Base-by-base conservation (phyloP, 768 basidiomycete species). In the Punctularia strigosozonata region DNA sequence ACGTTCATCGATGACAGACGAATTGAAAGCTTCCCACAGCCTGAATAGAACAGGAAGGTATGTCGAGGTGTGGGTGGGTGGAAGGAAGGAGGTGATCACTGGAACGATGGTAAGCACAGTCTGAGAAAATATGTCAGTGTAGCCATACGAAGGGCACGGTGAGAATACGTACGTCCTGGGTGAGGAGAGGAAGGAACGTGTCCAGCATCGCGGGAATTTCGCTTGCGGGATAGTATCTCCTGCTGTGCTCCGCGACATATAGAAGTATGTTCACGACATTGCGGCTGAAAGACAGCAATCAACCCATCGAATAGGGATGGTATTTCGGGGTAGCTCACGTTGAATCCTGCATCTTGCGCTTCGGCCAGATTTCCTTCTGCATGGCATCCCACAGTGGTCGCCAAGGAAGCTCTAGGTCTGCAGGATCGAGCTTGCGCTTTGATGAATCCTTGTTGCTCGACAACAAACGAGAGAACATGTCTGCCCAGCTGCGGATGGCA, bases 1-100 rank as follows among this genome's bases (percentile, higher is more conserved):
- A 43, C 81, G 71, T 43, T 88, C 85, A 45, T 89, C 84, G 36
- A 86, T 58, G 13, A 76, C 59, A 33, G 71, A 69, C 1, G 82
- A 83, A 50, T 84, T 84, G 50, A 86, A 80, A 4, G 77, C 74
- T 47, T 84, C 79, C 81, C 85, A 85, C 4, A 87, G 59, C 41
- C 67, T 75, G 61, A 88, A 84, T 12, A 88, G 51, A 1, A 73
- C 51, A 7, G 85, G 82, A 31, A 87, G 59, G 53, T 87, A 89
- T 6, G 75, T 61, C 38, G 81, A 71, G 6, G 67, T 66, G 47
- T 77, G 67, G 3, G 72, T 69, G 4, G 73, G 74, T 3, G 86
- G 87, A 24, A 89, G 60, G 60, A 89, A 88, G 0, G 81, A 82
- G 12, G 77, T 76, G 43, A 89, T 51, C 18, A 86, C 78, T 3